Percentiles rank a stretch among this genome's conserved stretches.
Evolutionary conservation across 164 flowering plant genomes (phyloP).

Genomic region (Berberis thunbergii): DNA sequence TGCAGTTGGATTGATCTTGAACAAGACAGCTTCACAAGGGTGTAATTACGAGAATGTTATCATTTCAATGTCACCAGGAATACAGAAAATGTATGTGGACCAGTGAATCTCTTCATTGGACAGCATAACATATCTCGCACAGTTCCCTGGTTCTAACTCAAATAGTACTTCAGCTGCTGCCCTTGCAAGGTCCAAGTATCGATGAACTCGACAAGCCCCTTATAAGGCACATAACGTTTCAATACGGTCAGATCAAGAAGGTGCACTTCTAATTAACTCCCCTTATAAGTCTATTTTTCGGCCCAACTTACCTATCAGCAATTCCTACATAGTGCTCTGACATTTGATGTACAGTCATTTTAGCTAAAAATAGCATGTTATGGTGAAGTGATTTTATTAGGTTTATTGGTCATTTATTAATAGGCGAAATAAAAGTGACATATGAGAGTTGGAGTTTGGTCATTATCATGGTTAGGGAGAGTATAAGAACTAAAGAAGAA

Average conservation of each 20-base stretch:
- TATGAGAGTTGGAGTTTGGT: too few species aligned
- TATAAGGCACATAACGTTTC: slow-evolving; percentile 60
- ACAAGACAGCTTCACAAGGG: not conserved
- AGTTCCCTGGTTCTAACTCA: slow-evolving; percentile 48
- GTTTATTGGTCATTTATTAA: too few species aligned
- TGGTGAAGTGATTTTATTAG: too few species aligned
- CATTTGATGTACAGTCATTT: slow-evolving; percentile 22
- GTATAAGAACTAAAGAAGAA: too few species aligned
- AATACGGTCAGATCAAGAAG: slow-evolving; percentile 20
- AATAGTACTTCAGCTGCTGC: slow-evolving; percentile 45
- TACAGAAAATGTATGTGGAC: not conserved
- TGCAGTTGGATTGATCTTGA: slow-evolving; percentile 19
- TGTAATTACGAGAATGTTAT: too few species aligned
- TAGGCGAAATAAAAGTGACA: too few species aligned
- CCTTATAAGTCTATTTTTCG: slow-evolving; percentile 39
- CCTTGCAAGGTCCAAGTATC: slow-evolving; percentile 38
- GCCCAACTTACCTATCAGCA: slow-evolving; percentile 50
- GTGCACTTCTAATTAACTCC: slow-evolving; percentile 33
- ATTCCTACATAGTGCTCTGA: slow-evolving; percentile 43
- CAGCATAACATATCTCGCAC: slow-evolving; percentile 51
- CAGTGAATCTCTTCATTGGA: slow-evolving; percentile 18
- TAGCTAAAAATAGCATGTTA: too few species aligned
- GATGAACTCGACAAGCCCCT: slow-evolving; percentile 46
- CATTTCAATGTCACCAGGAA: slow-evolving; percentile 5
- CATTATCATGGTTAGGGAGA: too few species aligned